Conservation (phyloP, 495 filamentous ascomycete species). For the Pseudomonodictys pantanalensis region DNA sequence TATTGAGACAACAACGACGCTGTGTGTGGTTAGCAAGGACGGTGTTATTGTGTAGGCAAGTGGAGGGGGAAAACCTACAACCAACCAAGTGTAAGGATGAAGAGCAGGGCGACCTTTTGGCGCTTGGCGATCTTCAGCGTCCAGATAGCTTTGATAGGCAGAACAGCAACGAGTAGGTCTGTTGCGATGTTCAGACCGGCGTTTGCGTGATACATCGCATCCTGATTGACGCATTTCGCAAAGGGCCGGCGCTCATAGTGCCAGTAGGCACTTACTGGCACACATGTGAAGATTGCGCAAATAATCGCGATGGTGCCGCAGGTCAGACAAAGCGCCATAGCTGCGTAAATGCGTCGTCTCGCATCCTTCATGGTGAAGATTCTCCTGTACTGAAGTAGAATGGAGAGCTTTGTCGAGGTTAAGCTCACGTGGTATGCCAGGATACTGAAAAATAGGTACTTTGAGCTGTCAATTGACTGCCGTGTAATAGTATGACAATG, state of each 20-base stretch:
- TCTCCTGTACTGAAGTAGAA: constrained; percentile 4
- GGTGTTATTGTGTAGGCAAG: too few relatives aligned
- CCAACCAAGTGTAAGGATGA: constrained; percentile 11
- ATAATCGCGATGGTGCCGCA: neutral
- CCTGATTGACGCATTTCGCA: constrained; percentile 2
- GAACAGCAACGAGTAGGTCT: constrained; percentile 13
- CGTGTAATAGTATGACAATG: neutral
- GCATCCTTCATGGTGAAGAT: constrained; percentile 3
- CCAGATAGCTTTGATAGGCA: constrained; percentile 14
- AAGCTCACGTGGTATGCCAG: neutral
- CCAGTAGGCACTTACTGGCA: constrained; percentile 10
- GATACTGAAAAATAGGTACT: constrained; percentile 11
- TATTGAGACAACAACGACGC: constrained; percentile 9
- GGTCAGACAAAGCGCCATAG: constrained; percentile 1
- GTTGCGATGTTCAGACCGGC: constrained; percentile 18
- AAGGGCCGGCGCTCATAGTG: neutral
- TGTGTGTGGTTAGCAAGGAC: too few relatives aligned
- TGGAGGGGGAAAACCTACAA: constrained; percentile 1
- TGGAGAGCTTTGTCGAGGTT: constrained; percentile 6
- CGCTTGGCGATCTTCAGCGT: constrained; percentile 1
- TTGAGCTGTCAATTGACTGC: neutral
- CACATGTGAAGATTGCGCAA: neutral
- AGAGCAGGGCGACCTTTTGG: constrained; percentile 5
- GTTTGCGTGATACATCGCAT: constrained; percentile 10
- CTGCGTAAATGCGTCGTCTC: neutral